Evolutionary conservation across 345 rosid species (phyloP), one percentile per base, ranked within the genome.

Genomic region (Acer saccharum): DNA sequence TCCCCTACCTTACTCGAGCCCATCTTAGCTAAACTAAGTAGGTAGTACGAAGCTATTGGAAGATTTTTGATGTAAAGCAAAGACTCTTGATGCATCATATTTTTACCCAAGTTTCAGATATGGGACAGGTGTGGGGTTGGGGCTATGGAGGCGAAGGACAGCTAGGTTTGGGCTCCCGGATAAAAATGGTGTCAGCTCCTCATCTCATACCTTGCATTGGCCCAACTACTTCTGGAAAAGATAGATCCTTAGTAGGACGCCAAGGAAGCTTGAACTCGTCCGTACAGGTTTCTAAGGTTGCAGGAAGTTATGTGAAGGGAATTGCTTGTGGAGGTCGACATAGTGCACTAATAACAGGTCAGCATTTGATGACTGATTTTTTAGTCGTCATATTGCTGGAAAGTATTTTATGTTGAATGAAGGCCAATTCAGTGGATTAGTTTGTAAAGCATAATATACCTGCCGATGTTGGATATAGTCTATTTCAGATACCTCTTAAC

Each of bases 41-140:
- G 82, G 87, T 84, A 84, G 87, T 86, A 44, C 81, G 87, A 88
- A 87, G 92, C 72, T 85, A 81, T 74, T 79, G 87, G 89, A 88
- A 83, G 88, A 81, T 85, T 87, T 85, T 87, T 89, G 68, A 90
- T 85, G 86, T 86, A 86, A 83, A 84, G 83, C 87, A 81, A 81
- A 84, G 87, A 85, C 82, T 75, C 83, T 82, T 87, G 86, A 84
- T 85, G 84, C 84, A 81, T 88, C 90, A 80, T 92, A 75, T 85
- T 87, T 85, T 88, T 90, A 81, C 88, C 84, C 75, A 84, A 85
- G 93, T 89, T 94, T 87, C 96, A 94, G 95, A 92, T 92, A 73
- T 88, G 81, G 98, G 97, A 81, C 97, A 94, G 92, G 95, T 94
- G 41, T 94, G 96, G 98, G 97, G 97, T 83, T 92, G 98, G 98